Percentiles rank a stretch among this genome's conserved stretches.
Conservation (phyloP, 2,329 filamentous ascomycete species). For the Pestalotiopsis sp. region DNA sequence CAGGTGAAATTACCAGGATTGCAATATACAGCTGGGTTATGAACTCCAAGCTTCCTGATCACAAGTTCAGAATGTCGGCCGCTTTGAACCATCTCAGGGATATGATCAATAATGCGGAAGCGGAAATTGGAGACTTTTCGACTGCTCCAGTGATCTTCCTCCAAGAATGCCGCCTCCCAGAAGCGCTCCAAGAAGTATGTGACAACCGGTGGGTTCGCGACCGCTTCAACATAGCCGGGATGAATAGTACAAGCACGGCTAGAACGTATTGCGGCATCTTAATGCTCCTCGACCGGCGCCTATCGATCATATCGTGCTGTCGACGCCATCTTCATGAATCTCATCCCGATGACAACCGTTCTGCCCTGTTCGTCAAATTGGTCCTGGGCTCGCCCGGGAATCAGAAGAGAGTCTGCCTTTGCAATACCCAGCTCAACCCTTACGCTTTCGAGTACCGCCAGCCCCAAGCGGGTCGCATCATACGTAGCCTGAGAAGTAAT, state of each 20-base stretch:
- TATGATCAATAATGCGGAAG: constrained; percentile 6
- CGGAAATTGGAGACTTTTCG: constrained; percentile 8
- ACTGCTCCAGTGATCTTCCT: constrained; percentile 47
- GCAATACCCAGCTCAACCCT: constrained; percentile 33
- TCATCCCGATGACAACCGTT: constrained; percentile 47
- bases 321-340: constrained; percentile 45
- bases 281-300: constrained; percentile 48
- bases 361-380: constrained; percentile 56
- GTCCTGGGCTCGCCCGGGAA: constrained; percentile 12
- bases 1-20: constrained; percentile 20
- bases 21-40: constrained; percentile 35
- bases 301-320: constrained; percentile 44
- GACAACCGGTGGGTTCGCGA: constrained; percentile 45
- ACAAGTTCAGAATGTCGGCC: constrained; percentile 25
- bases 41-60: constrained; percentile 33
- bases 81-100: constrained; percentile 27
- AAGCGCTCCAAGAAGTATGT: constrained; percentile 46
- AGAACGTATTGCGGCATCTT: constrained; percentile 50
- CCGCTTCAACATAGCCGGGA: constrained; percentile 50
- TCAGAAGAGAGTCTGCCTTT: constrained; percentile 22
- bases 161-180: constrained; percentile 47
- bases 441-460: constrained; percentile 24
- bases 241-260: constrained; percentile 42
- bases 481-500: constrained; percentile 25
- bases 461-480: constrained; percentile 23